These are phyloP conservation scores for Alternaria longipes DNA, from an alignment of 2,329 filamentous ascomycete genomes.

Conservation along the genomic window DNA sequence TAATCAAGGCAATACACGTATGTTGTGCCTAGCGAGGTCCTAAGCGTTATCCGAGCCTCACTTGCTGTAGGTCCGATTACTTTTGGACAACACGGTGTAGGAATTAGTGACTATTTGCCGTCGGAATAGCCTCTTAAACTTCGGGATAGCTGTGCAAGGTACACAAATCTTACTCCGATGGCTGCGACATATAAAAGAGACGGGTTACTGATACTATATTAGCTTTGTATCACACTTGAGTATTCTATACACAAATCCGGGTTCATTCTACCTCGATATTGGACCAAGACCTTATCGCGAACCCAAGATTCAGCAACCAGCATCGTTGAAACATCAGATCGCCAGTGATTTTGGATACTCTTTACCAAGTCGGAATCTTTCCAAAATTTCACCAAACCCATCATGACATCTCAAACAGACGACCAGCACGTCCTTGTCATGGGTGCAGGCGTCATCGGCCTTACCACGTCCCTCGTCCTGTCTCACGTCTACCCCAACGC, in stretches of 20 bases:
- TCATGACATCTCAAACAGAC: slow-evolving; percentile 21
- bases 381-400: not conserved
- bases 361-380: not conserved
- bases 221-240: not conserved
- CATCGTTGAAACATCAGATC: not conserved
- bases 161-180: not conserved
- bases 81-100: not conserved
- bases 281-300: not conserved
- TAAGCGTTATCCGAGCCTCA: not conserved
- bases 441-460: slow-evolving; percentile 71
- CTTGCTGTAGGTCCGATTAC: not conserved
- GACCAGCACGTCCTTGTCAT: slow-evolving; percentile 39
- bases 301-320: not conserved
- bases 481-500: slow-evolving; percentile 63
- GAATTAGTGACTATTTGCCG: slow-evolving; percentile 11
- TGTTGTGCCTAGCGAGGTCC: not conserved
- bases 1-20: not conserved
- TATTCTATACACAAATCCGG: not conserved
- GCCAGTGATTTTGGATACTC: not conserved
- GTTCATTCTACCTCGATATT: not conserved
- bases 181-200: not conserved
- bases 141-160: slow-evolving; percentile 7
- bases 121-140: slow-evolving; percentile 17
- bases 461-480: slow-evolving; percentile 71
- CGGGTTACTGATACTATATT: not conserved